Evolutionary conservation across 2,329 filamentous ascomycete species (phyloP).

Genomic region (Aspergillus tubingensis): DNA sequence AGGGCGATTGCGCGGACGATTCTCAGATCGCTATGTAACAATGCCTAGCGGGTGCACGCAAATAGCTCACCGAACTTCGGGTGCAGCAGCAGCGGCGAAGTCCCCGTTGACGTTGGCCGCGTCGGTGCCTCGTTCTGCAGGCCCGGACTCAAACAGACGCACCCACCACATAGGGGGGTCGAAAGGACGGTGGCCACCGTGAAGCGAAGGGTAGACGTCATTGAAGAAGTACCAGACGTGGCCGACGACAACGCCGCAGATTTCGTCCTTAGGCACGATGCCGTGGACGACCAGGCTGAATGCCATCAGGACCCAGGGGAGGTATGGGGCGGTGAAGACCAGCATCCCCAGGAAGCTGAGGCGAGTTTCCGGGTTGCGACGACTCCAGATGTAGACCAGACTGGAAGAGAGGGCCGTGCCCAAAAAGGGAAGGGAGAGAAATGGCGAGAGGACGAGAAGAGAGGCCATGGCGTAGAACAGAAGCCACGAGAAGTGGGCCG

Average conservation of each 20-base stretch:
- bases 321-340: conserved; percentile 89
- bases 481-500: conserved; percentile 94
- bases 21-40: background rate
- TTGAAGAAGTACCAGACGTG: conserved; percentile 98
- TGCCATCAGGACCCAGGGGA: conserved; percentile 93
- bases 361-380: conserved; percentile 87
- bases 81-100: conserved; percentile 37
- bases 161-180: conserved; percentile 92
- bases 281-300: conserved; percentile 92
- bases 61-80: conserved; percentile 33
- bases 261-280: conserved; percentile 88
- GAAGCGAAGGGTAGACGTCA: conserved; percentile 91
- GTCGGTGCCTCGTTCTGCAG: conserved; percentile 24
- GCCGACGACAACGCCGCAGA: conserved; percentile 90
- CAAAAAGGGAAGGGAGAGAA: conserved; percentile 89
- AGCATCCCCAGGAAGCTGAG: conserved; percentile 86
- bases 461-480: conserved; percentile 80
- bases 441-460: conserved; percentile 77
- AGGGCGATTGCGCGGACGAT: background rate
- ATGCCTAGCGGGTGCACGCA: background rate
- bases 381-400: conserved; percentile 96
- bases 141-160: conserved; percentile 67
- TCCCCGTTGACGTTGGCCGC: conserved; percentile 33
- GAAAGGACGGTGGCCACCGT: conserved; percentile 79
- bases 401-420: conserved; percentile 92